Evolutionary conservation across 768 basidiomycete genomes (phyloP).

Genomic region (Auricularia auricula-judae): DNA sequence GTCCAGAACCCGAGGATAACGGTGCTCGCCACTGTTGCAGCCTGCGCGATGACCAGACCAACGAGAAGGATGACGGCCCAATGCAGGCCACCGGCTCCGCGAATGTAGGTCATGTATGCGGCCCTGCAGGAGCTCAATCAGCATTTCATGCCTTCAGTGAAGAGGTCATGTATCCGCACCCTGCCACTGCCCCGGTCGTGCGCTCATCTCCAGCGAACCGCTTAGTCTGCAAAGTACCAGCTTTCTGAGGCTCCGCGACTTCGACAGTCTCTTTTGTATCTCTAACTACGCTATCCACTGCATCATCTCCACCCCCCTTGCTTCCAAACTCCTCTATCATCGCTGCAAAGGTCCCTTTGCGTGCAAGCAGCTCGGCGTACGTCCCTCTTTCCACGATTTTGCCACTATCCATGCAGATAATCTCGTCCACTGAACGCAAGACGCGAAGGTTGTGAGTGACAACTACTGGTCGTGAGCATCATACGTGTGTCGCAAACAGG

Average conservation of each 20-base stretch:
- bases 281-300: conserved; percentile 2
- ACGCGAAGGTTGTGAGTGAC: conserved; percentile 12
- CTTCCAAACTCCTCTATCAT: conserved; percentile 48
- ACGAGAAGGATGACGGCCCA: conserved; percentile 22
- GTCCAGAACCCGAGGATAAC: conserved; percentile 72
- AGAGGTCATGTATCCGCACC: conserved; percentile 37
- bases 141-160: conserved; percentile 8
- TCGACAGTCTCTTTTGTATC: conserved; percentile 9
- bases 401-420: conserved; percentile 11
- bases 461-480: conserved; percentile 3
- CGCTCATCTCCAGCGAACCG: conserved; percentile 35
- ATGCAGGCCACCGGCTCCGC: conserved; percentile 37
- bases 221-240: conserved; percentile 26
- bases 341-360: conserved; percentile 32
- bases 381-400: conserved; percentile 16
- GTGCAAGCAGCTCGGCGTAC: conserved; percentile 26
- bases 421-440: conserved; percentile 10
- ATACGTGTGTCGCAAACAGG: neutral
- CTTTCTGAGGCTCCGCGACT: conserved; percentile 26
- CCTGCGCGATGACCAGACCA: neutral
- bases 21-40: conserved; percentile 39
- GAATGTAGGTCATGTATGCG: conserved; percentile 31
- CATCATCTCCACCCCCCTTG: conserved; percentile 14
- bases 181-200: conserved; percentile 36
- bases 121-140: conserved; percentile 37